Percentiles rank a stretch among this genome's conserved stretches.
These are phyloP conservation scores for Apophysomyces elegans DNA, from an alignment of 371 early-diverging fungal species.

Conservation along the genomic window DNA sequence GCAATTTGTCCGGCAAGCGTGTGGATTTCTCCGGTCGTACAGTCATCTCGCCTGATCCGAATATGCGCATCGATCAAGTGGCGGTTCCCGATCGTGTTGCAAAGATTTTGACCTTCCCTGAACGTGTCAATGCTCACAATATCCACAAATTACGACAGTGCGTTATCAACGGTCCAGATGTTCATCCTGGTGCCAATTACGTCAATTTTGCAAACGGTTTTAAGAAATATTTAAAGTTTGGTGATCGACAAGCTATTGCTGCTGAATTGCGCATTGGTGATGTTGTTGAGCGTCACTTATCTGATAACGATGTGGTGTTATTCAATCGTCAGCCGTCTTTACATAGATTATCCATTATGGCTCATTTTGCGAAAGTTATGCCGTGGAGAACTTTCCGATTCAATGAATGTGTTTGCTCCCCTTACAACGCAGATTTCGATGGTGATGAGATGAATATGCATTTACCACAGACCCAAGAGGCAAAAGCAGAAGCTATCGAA, in stretches of 20 bases:
- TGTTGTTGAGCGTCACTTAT: constrained; percentile 96
- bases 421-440: constrained; percentile 99
- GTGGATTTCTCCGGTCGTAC: constrained; percentile 99
- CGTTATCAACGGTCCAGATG: constrained; percentile 90
- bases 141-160: constrained; percentile 79
- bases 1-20: constrained; percentile 99
- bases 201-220: constrained; percentile 61
- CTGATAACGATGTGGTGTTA: constrained; percentile 97
- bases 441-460: constrained; percentile 99
- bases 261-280: constrained; percentile 88
- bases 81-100: constrained; percentile 98
- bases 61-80: constrained; percentile 98
- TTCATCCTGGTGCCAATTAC: constrained; percentile 97
- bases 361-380: constrained; percentile 95
- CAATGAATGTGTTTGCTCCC: constrained; percentile 99
- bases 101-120: constrained; percentile 96
- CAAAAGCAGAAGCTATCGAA: constrained; percentile 96
- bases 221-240: constrained; percentile 77
- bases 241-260: constrained; percentile 74
- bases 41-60: constrained; percentile 99
- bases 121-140: constrained; percentile 92
- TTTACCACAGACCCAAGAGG: constrained; percentile 99
- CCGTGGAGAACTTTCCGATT: constrained; percentile 99
- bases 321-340: constrained; percentile 99
- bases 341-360: constrained; percentile 99